Evolutionary conservation across 192 early-diverging fungal genomes (phyloP).

Genomic region (Allomyces javanicus): DNA sequence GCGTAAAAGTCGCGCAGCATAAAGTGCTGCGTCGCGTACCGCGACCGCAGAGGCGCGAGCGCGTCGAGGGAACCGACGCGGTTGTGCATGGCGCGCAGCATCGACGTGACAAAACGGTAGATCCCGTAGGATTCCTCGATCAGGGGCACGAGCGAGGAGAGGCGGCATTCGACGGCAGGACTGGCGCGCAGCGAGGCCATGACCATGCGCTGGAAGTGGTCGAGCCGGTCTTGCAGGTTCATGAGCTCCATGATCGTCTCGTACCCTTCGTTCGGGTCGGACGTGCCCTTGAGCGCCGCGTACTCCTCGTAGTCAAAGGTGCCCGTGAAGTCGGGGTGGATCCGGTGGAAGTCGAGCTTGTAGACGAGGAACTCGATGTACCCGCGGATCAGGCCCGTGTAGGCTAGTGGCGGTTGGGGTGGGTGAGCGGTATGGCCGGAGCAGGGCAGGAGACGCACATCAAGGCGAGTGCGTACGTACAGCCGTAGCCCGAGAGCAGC

Average conservation of each 20-base stretch:
- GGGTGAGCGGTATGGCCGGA: background rate
- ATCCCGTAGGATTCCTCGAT: conserved; percentile 90
- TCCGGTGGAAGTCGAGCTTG: conserved; percentile 80
- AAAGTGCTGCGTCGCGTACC: conserved; percentile 74
- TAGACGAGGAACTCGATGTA: conserved; percentile 75
- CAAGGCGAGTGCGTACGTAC: background rate
- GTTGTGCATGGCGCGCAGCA: conserved; percentile 87
- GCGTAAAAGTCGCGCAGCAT: conserved; percentile 74
- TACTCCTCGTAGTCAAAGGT: conserved; percentile 97
- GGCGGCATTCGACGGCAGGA: conserved; percentile 84
- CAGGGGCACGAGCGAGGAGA: conserved; percentile 86
- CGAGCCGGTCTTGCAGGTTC: conserved; percentile 74
- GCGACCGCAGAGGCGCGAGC: conserved; percentile 62
- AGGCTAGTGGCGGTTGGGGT: conserved; percentile 20
- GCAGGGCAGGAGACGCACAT: background rate
- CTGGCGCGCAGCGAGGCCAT: conserved; percentile 60
- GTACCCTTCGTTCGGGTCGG: conserved; percentile 98
- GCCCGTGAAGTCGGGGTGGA: conserved; percentile 81
- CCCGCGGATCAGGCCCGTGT: conserved; percentile 65
- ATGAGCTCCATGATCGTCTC: conserved; percentile 92
- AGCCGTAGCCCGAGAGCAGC: conserved; percentile 4
- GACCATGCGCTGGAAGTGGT: conserved; percentile 75
- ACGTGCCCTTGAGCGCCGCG: conserved; percentile 72
- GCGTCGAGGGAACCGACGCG: conserved; percentile 47
- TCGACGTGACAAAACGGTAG: conserved; percentile 85